phyloP scores from a whole-genome alignment of 164 flowering plant species.

The Dillenia turbinata region DNA sequence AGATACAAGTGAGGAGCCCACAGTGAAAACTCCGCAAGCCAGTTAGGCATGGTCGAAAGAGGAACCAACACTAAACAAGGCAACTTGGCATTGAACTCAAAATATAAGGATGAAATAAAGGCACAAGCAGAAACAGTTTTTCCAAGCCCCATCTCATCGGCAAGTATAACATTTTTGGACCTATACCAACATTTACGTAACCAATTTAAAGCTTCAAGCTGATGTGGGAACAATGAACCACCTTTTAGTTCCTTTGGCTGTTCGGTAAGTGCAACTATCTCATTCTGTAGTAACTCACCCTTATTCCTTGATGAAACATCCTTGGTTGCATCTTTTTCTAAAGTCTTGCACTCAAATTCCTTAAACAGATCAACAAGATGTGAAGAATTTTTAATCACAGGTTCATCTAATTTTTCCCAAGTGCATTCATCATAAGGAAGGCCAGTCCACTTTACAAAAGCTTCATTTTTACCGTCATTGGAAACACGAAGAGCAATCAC shows the following conservation, averaged over 20 bases:
- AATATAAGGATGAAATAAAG: conserved; percentile 76
- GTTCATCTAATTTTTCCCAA: conserved; percentile 87
- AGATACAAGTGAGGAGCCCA: conserved; percentile 97
- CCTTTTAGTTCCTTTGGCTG: conserved; percentile 91
- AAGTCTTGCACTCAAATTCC: conserved; percentile 51
- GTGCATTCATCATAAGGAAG: conserved; percentile 98
- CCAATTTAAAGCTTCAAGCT: conserved; percentile 98
- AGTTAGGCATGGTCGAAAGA: conserved; percentile 98
- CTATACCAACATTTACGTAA: conserved; percentile 90
- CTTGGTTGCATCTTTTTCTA: conserved; percentile 49
- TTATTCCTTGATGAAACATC: conserved; percentile 21
- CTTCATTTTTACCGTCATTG: conserved; percentile 54
- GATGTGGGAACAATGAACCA: conserved; percentile 92
- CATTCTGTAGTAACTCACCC: conserved; percentile 32
- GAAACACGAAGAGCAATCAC: conserved; percentile 57
- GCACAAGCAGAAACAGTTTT: conserved; percentile 97
- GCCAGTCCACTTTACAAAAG: conserved; percentile 81
- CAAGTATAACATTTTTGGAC: conserved; percentile 92
- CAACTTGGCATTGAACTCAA: conserved; percentile 68
- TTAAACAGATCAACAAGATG: conserved; percentile 56
- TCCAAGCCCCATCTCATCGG: conserved; percentile 99
- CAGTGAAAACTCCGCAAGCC: conserved; percentile 87
- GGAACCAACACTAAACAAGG: conserved; percentile 98
- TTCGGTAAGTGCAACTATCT: conserved; percentile 61
- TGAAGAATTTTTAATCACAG: conserved; percentile 41